These are phyloP conservation scores for Phanerodontia chrysosporium DNA, from an alignment of 768 basidiomycete genomes.

Conservation along the genomic window DNA sequence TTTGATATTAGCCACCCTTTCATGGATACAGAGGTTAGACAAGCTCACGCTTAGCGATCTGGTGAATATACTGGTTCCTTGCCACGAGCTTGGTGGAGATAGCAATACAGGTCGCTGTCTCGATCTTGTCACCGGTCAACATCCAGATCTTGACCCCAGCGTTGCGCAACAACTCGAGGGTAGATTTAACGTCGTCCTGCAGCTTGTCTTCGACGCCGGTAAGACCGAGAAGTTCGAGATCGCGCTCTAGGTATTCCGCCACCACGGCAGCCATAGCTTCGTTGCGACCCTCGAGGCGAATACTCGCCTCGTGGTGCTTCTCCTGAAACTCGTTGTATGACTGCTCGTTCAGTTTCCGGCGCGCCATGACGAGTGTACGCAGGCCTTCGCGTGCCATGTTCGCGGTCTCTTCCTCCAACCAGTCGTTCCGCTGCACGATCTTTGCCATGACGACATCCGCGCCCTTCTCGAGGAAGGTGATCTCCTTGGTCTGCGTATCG, in stretches of 20 bases:
- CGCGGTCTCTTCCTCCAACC: slow-evolving; percentile 97
- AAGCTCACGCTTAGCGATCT: slow-evolving; percentile 82
- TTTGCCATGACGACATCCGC: slow-evolving; percentile 97
- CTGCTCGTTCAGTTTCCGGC: slow-evolving; percentile 68
- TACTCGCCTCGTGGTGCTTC: slow-evolving; percentile 71
- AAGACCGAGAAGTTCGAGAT: slow-evolving; percentile 86
- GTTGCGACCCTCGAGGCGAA: slow-evolving; percentile 73
- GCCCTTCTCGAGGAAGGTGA: slow-evolving; percentile 92
- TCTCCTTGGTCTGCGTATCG: slow-evolving; percentile 69
- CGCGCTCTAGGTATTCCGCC: slow-evolving; percentile 73
- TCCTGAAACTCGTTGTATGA: slow-evolving; percentile 72
- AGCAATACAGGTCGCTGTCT: slow-evolving; percentile 97
- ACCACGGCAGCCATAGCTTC: slow-evolving; percentile 79
- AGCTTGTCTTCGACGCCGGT: slow-evolving; percentile 99
- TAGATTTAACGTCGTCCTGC: slow-evolving; percentile 94
- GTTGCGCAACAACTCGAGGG: slow-evolving; percentile 88
- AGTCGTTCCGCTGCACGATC: slow-evolving; percentile 95
- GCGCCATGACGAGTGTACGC: slow-evolving; percentile 88
- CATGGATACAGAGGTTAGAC: neutral
- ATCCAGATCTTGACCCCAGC: slow-evolving; percentile 99
- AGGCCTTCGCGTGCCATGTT: slow-evolving; percentile 98
- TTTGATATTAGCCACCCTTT: neutral
- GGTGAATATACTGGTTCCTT: slow-evolving; percentile 95
- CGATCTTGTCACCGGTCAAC: slow-evolving; percentile 98
- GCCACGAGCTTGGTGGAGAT: slow-evolving; percentile 96